Percentiles rank a stretch among this genome's conserved stretches.
Conservation (phyloP, 805 yeast genomes). For the Suhomyces vadensis region DNA sequence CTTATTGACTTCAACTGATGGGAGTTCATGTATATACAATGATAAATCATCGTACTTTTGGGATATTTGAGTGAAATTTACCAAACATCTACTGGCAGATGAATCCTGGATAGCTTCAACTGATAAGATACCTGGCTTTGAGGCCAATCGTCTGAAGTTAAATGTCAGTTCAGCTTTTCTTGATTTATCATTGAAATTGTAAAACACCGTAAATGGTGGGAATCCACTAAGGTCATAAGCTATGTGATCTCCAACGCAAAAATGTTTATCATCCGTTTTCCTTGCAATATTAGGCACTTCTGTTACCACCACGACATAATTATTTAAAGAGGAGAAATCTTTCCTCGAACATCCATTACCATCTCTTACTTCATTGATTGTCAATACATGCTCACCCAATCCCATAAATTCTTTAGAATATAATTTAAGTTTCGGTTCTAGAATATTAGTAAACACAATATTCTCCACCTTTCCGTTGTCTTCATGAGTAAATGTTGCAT, state of each 20-base stretch:
- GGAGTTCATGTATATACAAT: constrained; percentile 47
- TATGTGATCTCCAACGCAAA: constrained; percentile 92
- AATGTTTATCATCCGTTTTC: constrained; percentile 36
- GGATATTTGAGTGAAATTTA: constrained; percentile 46
- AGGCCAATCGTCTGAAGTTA: constrained; percentile 66
- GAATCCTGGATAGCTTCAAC: constrained; percentile 74
- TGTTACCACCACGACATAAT: constrained; percentile 60
- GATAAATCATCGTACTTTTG: constrained; percentile 26
- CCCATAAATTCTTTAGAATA: constrained; percentile 48
- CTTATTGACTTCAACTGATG: constrained; percentile 79
- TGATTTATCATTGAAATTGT: constrained; percentile 64
- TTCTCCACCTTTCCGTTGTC: constrained; percentile 54
- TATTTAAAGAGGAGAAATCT: constrained; percentile 37
- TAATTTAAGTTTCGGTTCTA: constrained; percentile 19
- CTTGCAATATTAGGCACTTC: constrained; percentile 71
- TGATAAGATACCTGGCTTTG: constrained; percentile 74
- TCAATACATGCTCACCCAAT: constrained; percentile 70
- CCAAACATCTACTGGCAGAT: constrained; percentile 67
- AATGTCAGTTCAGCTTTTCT: constrained; percentile 56
- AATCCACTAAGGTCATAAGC: constrained; percentile 73
- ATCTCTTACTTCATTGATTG: constrained; percentile 61
- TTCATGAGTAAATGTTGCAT: constrained; percentile 61
- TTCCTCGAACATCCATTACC: constrained; percentile 65
- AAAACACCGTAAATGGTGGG: constrained; percentile 76
- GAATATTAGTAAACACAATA: constrained; percentile 46